These are phyloP conservation scores for Sarcomyxa edulis DNA, from an alignment of 768 basidiomycete genomes.

Conservation along the genomic window DNA sequence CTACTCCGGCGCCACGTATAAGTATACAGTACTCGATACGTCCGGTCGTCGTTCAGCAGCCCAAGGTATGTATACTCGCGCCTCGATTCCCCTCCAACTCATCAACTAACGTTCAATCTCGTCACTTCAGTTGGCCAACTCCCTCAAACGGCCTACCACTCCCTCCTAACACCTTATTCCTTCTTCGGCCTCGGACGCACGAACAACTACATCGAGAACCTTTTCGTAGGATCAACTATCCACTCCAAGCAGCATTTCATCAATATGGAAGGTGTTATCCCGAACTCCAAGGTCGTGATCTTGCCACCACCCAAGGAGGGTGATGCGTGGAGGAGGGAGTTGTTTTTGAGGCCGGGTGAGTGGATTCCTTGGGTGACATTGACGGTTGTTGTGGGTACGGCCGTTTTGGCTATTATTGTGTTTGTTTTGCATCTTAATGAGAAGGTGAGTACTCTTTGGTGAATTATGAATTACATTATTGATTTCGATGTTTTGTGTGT, in stretches of 20 bases:
- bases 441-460: constrained; percentile 53
- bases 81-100: no score
- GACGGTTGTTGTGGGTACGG: constrained; percentile 70
- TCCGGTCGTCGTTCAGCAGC: constrained; percentile 84
- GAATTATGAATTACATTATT: background rate
- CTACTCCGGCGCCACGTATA: constrained; percentile 92
- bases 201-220: constrained; percentile 99
- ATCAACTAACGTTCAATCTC: constrained; percentile 6
- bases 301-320: constrained; percentile 60
- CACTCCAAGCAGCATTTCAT: constrained; percentile 71
- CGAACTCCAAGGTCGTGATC: constrained; percentile 96
- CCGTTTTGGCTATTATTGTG: constrained; percentile 75
- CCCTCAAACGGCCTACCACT: constrained; percentile 88
- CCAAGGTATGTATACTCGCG: constrained; percentile 63
- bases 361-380: constrained; percentile 99
- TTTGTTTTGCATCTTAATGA: constrained; percentile 87
- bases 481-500: constrained; percentile 2
- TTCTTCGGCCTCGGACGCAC: constrained; percentile 97
- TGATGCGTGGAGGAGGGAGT: constrained; percentile 76
- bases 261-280: constrained; percentile 95
- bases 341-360: constrained; percentile 90
- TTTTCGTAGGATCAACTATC: constrained; percentile 91
- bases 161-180: constrained; percentile 86
- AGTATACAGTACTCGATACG: constrained; percentile 94
- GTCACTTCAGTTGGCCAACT: constrained; percentile 72